Evolutionary conservation across 495 filamentous ascomycete genomes (phyloP), one percentile per base, ranked within the genome.

Genomic region (Aspergillus conjunctus): DNA sequence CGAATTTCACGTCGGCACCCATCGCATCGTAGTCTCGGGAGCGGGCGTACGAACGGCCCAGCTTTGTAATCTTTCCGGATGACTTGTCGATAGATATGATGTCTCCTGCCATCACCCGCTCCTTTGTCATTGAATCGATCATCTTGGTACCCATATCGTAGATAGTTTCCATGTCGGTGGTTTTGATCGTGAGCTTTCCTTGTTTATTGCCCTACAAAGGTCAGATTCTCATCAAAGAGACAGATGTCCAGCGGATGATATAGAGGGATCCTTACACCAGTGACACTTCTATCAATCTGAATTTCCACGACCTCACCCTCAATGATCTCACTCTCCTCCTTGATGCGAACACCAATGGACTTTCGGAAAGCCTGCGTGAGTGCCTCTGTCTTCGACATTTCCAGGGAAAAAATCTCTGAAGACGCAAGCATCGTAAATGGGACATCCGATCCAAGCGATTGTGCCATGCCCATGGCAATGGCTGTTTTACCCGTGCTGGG

Each of bases 101-200:
- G 74, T 99, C 94, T 60, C 94, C 94, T 7, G 95, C 95, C 85
- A 97, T 96, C 46, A 99, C 91, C 56, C 93, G 92, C 79, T 99
- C 94, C 75, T 97, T 97, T 59, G 91, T 96, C 89, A 99, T 96
- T 43, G 92, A 89, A 66, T 99, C 95, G 63, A 99, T 97, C 95
- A 98, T 97, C 77, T 98, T 97, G 55, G 88, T 92, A 43, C 94
- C 94, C 91, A 98, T 94, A 65, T 98, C 94, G 81, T 97, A 98
- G 66, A 98, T 91, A 18, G 94, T 96, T 76, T 99, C 94, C 94
- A 99, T 99, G 70, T 99, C 95, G 65, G 93, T 97, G 18, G 94
- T 99, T 75, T 98, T 99, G 76, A 99, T 97, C 9, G 94, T 99
- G 63, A 99, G 89, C 75, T 98, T 99, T 65, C 94, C 94, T 83